phyloP scores from a whole-genome alignment of 768 basidiomycete species.

The Phlegmacium glaucopus region DNA sequence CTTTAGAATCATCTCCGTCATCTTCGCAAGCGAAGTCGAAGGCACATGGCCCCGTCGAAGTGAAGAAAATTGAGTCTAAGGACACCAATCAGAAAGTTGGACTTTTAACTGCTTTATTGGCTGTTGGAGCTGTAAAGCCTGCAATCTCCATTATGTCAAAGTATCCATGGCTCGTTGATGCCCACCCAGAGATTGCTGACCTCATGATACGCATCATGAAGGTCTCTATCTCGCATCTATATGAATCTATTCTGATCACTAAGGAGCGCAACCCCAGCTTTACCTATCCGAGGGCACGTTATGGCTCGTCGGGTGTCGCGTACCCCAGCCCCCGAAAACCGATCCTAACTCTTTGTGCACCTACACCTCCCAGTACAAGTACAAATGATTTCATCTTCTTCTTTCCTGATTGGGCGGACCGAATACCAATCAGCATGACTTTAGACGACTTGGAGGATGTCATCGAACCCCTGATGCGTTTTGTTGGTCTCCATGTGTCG shows the following conservation, averaged over 20 bases:
- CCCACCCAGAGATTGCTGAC: constrained; percentile 82
- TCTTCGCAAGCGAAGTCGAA: constrained; percentile 37
- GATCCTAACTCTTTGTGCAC: constrained; percentile 71
- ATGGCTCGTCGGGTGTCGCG: constrained; percentile 52
- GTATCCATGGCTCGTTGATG: constrained; percentile 83
- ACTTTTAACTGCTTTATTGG: constrained; percentile 74
- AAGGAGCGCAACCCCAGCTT: constrained; percentile 66
- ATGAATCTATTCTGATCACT: constrained; percentile 46
- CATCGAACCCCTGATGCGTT: constrained; percentile 75
- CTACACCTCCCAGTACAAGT: constrained; percentile 75
- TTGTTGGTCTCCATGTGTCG: constrained; percentile 78
- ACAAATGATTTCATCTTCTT: constrained; percentile 85
- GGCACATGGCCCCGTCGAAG: constrained; percentile 34
- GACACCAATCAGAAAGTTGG: constrained; percentile 77
- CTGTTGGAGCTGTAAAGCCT: constrained; percentile 80
- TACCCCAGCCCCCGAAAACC: constrained; percentile 56
- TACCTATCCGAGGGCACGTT: constrained; percentile 59
- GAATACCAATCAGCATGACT: constrained; percentile 60
- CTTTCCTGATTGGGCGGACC: constrained; percentile 79
- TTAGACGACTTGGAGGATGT: constrained; percentile 72
- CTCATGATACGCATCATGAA: constrained; percentile 75
- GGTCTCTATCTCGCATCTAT: constrained; percentile 66
- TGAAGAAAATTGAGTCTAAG: constrained; percentile 41
- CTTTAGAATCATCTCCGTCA: constrained; percentile 55
- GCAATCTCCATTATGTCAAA: constrained; percentile 76